These are phyloP conservation scores for Exophiala sideris DNA, from an alignment of 2,329 filamentous ascomycete species.

Conservation along the genomic window DNA sequence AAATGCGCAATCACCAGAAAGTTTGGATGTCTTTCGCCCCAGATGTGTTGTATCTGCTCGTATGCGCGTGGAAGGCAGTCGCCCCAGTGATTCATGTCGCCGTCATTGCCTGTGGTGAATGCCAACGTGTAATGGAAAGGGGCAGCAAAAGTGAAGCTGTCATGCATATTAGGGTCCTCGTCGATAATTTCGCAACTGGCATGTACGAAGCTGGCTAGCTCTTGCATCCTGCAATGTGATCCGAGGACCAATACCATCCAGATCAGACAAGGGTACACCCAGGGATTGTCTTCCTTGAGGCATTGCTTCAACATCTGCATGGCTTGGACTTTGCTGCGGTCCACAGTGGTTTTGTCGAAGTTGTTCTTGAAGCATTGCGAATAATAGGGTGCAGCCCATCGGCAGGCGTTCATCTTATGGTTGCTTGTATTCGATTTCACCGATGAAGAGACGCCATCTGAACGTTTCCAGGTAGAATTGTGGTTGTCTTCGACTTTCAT, in stretches of 20 bases:
- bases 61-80: slow-evolving; percentile 3
- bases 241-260: slow-evolving; percentile 17
- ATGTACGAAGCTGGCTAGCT: slow-evolving; percentile 12
- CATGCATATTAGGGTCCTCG: not conserved
- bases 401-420: slow-evolving; percentile 10
- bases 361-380: slow-evolving; percentile 3
- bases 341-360: not conserved
- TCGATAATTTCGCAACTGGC: slow-evolving; percentile 13
- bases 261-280: slow-evolving; percentile 16
- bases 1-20: slow-evolving; percentile 18
- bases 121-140: slow-evolving; percentile 18
- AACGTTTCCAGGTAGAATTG: not conserved
- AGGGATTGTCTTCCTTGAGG: slow-evolving; percentile 14
- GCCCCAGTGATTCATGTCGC: slow-evolving; percentile 8
- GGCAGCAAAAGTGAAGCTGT: slow-evolving; percentile 7
- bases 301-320: slow-evolving; percentile 11
- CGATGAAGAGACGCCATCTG: too few species aligned
- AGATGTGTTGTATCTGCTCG: slow-evolving; percentile 11
- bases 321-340: slow-evolving; percentile 5
- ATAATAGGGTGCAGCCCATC: slow-evolving; percentile 14
- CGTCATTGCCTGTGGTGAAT: not conserved
- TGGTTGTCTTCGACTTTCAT: not conserved
- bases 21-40: slow-evolving; percentile 19
- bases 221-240: slow-evolving; percentile 3
- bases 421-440: not conserved